Evolutionary conservation across 139 green algal genomes (phyloP).

Genomic region (Pleodorina starrii): DNA sequence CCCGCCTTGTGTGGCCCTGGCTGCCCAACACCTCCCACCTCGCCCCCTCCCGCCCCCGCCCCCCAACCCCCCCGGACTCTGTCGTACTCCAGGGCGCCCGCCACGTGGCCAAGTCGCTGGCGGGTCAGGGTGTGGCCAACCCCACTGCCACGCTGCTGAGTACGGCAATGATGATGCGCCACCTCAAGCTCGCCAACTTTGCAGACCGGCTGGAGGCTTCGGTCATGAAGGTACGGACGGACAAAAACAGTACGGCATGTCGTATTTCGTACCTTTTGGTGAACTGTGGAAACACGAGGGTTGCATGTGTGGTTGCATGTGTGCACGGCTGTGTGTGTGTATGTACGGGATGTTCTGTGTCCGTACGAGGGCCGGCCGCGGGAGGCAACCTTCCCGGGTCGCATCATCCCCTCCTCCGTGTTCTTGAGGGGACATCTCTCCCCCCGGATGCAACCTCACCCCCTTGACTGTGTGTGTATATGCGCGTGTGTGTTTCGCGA

Average conservation of each 20-base stretch:
- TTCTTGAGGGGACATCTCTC: no score
- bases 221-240: conserved; percentile 8
- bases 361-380: no score
- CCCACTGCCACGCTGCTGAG: conserved; percentile 93
- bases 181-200: conserved; percentile 76
- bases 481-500: background rate
- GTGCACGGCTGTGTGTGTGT: background rate
- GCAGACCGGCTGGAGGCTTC: conserved; percentile 47
- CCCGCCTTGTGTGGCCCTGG: no score
- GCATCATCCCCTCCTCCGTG: no score
- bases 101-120: conserved; percentile 49
- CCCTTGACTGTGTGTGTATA: background rate
- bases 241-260: background rate
- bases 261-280: no score
- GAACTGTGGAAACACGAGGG: no score
- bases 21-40: background rate
- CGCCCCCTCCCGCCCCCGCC: no score
- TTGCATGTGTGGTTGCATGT: background rate
- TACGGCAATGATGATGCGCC: conserved; percentile 93
- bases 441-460: no score
- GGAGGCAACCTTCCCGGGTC: no score
- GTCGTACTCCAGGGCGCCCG: conserved; percentile 31
- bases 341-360: no score
- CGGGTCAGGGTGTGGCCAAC: conserved; percentile 82
- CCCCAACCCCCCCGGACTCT: background rate